A percentile compares a stretch with the other conserved stretches of the same genome.
These are phyloP conservation scores for Ophiocordyceps robertsii DNA, from an alignment of 2,329 filamentous ascomycete genomes.

Conservation along the genomic window DNA sequence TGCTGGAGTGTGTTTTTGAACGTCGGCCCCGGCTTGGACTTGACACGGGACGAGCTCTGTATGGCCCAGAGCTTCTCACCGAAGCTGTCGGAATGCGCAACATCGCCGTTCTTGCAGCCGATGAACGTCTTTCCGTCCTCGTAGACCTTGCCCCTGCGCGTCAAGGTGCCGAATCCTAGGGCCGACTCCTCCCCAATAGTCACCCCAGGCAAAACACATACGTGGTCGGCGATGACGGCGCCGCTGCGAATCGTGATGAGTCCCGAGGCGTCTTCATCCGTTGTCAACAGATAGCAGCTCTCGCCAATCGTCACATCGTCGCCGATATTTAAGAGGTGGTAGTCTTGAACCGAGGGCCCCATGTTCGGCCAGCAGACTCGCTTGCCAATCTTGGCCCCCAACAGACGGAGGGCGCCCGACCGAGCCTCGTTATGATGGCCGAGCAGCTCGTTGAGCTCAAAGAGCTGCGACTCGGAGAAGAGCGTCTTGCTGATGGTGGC, in stretches of 20 bases:
- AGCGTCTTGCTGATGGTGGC: conserved; percentile 28
- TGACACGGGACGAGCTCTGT: background rate
- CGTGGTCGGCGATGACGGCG: conserved; percentile 43
- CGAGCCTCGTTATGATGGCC: conserved; percentile 42
- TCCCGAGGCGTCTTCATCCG: conserved; percentile 34
- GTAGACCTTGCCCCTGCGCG: conserved; percentile 29
- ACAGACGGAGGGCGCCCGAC: conserved; percentile 30
- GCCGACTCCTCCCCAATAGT: conserved; percentile 32
- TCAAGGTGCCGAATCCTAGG: conserved; percentile 39
- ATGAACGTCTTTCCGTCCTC: conserved; percentile 32
- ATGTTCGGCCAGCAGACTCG: conserved; percentile 44
- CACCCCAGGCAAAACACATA: conserved; percentile 36
- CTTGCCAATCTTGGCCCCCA: conserved; percentile 37
- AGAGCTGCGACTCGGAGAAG: conserved; percentile 27
- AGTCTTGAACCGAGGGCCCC: conserved; percentile 38
- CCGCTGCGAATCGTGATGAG: conserved; percentile 30
- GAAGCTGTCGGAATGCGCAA: conserved; percentile 9
- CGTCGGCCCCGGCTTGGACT: background rate
- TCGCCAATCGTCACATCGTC: conserved; percentile 46
- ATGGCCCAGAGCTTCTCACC: conserved; percentile 1
- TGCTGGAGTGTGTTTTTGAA: background rate
- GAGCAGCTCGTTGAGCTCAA: conserved; percentile 34
- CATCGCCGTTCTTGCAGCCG: conserved; percentile 36
- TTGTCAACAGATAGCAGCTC: conserved; percentile 36
- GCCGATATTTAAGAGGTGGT: conserved; percentile 39